Conservation (phyloP, 2,329 filamentous ascomycete genomes). For the Hypoxylon sp. region DNA sequence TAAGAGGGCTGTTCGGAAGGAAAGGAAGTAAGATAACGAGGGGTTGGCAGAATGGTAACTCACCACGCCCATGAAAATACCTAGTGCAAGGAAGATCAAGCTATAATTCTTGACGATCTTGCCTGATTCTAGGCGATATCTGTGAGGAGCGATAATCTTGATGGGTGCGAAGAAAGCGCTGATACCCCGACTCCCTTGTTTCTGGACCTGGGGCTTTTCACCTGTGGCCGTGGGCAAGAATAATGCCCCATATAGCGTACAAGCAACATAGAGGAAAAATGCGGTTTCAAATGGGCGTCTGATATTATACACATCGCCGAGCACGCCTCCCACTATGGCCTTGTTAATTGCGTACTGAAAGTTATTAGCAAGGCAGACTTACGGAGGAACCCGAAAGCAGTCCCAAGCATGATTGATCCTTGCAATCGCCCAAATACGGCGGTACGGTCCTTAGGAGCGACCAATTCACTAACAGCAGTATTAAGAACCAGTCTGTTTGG, state of each 20-base stretch:
- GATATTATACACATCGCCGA: constrained; percentile 75
- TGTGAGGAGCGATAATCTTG: constrained; percentile 72
- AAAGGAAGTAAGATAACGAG: neutral
- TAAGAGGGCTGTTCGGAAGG: constrained; percentile 1
- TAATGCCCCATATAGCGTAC: constrained; percentile 60
- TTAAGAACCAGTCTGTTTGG: constrained; percentile 71
- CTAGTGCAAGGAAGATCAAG: constrained; percentile 73
- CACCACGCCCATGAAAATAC: constrained; percentile 77
- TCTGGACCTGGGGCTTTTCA: constrained; percentile 36
- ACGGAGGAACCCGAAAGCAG: constrained; percentile 74
- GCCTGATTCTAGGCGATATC: constrained; percentile 67
- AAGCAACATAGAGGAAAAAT: constrained; percentile 67
- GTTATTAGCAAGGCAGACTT: constrained; percentile 41
- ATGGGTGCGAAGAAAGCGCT: constrained; percentile 74
- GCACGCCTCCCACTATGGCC: constrained; percentile 69
- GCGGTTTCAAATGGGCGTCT: constrained; percentile 76
- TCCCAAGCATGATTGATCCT: constrained; percentile 77
- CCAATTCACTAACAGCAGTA: constrained; percentile 76
- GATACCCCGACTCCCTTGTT: constrained; percentile 57
- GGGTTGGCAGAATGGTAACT: constrained; percentile 44
- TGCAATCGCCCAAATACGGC: constrained; percentile 75
- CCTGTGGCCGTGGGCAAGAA: constrained; percentile 58
- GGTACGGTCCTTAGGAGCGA: constrained; percentile 72
- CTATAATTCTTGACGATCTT: constrained; percentile 70
- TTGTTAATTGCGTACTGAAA: constrained; percentile 3